Evolutionary conservation across 805 yeast genomes (phyloP).

Genomic region (Candida krabiensis): DNA sequence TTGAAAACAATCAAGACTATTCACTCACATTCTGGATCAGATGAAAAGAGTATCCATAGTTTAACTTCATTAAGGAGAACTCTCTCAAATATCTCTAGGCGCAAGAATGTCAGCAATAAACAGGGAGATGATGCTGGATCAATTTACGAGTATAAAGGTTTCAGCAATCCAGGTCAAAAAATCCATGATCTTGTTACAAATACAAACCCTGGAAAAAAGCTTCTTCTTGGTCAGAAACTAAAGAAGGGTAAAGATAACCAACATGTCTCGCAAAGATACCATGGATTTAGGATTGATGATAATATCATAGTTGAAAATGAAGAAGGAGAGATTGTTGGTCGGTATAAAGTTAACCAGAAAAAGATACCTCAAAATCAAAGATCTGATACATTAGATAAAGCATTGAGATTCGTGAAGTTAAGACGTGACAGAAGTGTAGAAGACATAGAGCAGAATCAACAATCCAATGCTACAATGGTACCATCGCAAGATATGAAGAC

Average conservation of each 20-base stretch:
- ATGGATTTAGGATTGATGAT: constrained; percentile 80
- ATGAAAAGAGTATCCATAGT: constrained; percentile 18
- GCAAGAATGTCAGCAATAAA: constrained; percentile 2
- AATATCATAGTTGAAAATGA: constrained; percentile 81
- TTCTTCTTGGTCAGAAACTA: constrained; percentile 13
- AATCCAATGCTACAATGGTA: constrained; percentile 19
- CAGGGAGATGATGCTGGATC: constrained; percentile 3
- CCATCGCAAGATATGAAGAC: constrained; percentile 15
- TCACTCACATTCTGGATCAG: constrained; percentile 2
- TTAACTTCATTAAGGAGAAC: constrained; percentile 17
- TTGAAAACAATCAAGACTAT: constrained; percentile 49
- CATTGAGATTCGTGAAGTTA: constrained; percentile 29
- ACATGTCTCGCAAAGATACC: constrained; percentile 33
- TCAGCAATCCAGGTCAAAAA: constrained; percentile 9
- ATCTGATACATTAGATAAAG: constrained; percentile 16
- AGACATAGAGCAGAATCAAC: constrained; percentile 24
- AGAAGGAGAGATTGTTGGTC: constrained; percentile 87
- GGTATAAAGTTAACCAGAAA: constrained; percentile 68
- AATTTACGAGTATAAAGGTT: constrained; percentile 3
- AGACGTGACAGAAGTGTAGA: constrained; percentile 13
- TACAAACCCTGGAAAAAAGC: constrained; percentile 13
- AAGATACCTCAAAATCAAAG: constrained; percentile 13
- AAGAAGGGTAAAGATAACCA: constrained; percentile 6
- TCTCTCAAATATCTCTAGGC: constrained; percentile 1
- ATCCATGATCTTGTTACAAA: constrained; percentile 15